A percentile compares a stretch with the other conserved stretches of the same genome.
Evolutionary conservation across 306 rosid species (phyloP).

Genomic region (Prunus salicina): DNA sequence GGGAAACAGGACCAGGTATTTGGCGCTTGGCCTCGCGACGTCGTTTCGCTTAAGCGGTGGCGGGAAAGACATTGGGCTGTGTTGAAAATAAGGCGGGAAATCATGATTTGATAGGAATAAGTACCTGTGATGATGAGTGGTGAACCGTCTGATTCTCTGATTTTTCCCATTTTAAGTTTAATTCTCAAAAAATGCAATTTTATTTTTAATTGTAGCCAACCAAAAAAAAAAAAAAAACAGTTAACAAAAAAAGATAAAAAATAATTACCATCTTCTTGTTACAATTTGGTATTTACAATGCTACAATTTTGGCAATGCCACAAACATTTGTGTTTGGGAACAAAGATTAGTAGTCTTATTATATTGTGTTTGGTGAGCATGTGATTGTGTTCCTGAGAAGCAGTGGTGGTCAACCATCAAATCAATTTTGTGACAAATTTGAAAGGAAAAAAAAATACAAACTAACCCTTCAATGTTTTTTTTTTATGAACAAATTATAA

Average conservation of each 20-base stretch:
- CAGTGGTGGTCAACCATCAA: no score
- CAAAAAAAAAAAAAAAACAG: not conserved
- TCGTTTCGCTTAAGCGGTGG: slow-evolving; percentile 21
- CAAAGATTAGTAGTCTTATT: no score
- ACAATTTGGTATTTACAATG: not conserved
- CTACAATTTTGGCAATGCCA: no score
- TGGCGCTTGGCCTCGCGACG: not conserved
- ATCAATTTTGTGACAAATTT: no score
- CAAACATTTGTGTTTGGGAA: no score
- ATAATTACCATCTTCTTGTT: not conserved
- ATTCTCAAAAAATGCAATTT: not conserved
- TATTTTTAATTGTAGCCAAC: not conserved
- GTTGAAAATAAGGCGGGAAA: slow-evolving; percentile 36
- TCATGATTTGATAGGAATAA: not conserved
- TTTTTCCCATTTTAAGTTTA: not conserved
- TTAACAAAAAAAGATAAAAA: no score
- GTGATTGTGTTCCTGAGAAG: no score
- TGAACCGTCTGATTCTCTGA: not conserved
- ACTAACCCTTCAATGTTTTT: no score
- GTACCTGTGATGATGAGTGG: not conserved
- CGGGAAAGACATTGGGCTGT: slow-evolving; percentile 23
- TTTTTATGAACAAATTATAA: no score
- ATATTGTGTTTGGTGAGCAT: no score
- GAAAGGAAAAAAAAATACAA: no score
- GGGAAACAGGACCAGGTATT: not conserved